Evolutionary conservation across 2,329 filamentous ascomycete genomes (phyloP).

Genomic region (Exophiala oligosperma): DNA sequence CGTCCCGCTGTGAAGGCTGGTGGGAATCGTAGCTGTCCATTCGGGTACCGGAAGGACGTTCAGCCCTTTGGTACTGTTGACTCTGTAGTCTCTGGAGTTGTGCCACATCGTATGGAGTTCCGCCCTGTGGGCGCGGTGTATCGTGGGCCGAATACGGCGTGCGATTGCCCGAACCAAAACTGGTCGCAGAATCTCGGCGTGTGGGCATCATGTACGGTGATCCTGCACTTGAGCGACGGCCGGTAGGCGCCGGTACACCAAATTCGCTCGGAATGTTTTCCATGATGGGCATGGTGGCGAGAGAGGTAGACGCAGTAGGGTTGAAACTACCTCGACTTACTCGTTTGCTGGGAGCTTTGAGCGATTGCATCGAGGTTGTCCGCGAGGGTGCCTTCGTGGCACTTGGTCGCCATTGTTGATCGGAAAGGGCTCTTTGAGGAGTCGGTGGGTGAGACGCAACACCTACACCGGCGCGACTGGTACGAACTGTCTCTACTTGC

Average conservation of each 20-base stretch:
- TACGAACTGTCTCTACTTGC: constrained; percentile 8
- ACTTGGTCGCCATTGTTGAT: constrained; percentile 16
- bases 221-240: constrained; percentile 12
- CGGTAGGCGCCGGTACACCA: constrained; percentile 8
- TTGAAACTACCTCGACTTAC: constrained; percentile 13
- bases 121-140: background rate
- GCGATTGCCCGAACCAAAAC: background rate
- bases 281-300: constrained; percentile 22
- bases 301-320: constrained; percentile 12
- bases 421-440: constrained; percentile 14
- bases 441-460: constrained; percentile 14
- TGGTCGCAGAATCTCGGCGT: constrained; percentile 3
- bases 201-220: constrained; percentile 11
- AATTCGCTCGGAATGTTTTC: constrained; percentile 26
- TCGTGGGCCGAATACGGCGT: constrained; percentile 13
- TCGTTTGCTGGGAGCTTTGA: constrained; percentile 8
- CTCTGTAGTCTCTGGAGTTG: constrained; percentile 5
- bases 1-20: constrained; percentile 18
- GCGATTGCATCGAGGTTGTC: constrained; percentile 14
- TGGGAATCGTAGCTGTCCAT: constrained; percentile 21
- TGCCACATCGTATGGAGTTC: constrained; percentile 2
- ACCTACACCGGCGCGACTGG: constrained; percentile 19
- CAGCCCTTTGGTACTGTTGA: constrained; percentile 7
- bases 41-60: constrained; percentile 48
- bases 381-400: constrained; percentile 5